Conservation (phyloP, 495 filamentous ascomycete genomes). For the Hypoxylon perforatum region DNA sequence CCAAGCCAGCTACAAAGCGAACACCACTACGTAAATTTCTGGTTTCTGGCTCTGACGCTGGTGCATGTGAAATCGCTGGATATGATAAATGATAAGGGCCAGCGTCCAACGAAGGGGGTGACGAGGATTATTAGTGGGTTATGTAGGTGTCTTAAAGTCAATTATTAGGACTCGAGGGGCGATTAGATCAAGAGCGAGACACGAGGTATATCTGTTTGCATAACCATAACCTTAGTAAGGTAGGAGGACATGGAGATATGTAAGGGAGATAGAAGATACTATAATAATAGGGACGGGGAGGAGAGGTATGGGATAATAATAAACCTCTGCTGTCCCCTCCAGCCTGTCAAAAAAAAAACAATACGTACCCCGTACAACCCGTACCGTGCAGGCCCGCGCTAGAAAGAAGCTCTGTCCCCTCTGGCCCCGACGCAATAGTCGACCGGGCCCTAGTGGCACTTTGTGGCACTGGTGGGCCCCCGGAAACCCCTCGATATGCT, state of each 20-base stretch:
- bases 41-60: neutral
- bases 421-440: slow-evolving; percentile 23
- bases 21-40: neutral
- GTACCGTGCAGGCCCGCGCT: slow-evolving; percentile 5
- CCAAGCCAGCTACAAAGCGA: neutral
- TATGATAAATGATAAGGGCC: neutral
- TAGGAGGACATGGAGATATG: slow-evolving; percentile 13
- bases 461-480: slow-evolving; percentile 25
- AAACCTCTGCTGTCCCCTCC: no score
- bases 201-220: slow-evolving; percentile 5
- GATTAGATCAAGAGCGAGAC: neutral
- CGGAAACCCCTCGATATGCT: slow-evolving; percentile 37
- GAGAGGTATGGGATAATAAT: slow-evolving; percentile 29
- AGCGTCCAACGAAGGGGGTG: no score
- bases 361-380: slow-evolving; percentile 8
- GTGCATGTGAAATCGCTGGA: neutral
- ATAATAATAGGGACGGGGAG: no score
- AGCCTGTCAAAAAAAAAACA: slow-evolving; percentile 9
- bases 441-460: slow-evolving; percentile 29
- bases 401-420: slow-evolving; percentile 2
- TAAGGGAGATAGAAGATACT: slow-evolving; percentile 21
- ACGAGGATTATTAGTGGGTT: neutral
- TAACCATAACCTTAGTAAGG: slow-evolving; percentile 11
- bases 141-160: neutral
- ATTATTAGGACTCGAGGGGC: neutral